Percentiles rank a stretch among this genome's conserved stretches.
Evolutionary conservation across 1,284 basidiomycete genomes (phyloP).

Genomic region (Ustilago tritici): DNA sequence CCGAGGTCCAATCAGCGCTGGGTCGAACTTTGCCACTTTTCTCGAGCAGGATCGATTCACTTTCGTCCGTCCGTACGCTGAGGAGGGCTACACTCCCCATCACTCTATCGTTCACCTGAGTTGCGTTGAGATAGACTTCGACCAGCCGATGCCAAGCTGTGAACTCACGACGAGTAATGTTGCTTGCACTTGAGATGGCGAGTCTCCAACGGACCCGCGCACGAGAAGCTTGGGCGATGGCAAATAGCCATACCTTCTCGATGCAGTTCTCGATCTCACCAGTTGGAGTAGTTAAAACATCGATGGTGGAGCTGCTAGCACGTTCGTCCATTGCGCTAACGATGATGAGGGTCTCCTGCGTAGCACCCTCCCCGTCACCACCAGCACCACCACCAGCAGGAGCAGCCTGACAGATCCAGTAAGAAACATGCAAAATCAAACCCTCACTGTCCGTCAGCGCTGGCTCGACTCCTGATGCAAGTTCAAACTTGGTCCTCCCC

Average conservation of each 20-base stretch:
- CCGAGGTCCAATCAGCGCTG: conserved; percentile 12
- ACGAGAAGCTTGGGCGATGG: conserved; percentile 34
- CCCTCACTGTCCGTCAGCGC: conserved; percentile 27
- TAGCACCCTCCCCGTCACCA: background rate
- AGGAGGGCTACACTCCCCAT: conserved; percentile 25
- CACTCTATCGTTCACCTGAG: conserved; percentile 2
- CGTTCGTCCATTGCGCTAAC: conserved; percentile 55
- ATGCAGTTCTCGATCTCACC: conserved; percentile 32
- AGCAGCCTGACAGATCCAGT: conserved; percentile 19
- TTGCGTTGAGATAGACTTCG: conserved; percentile 9
- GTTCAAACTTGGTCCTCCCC: conserved; percentile 15
- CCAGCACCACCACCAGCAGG: background rate
- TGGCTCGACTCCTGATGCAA: conserved; percentile 27
- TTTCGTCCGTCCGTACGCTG: conserved; percentile 34
- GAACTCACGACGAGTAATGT: conserved; percentile 31
- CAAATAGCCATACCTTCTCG: conserved; percentile 46
- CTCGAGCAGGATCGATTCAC: conserved; percentile 20
- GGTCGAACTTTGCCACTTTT: conserved; percentile 8
- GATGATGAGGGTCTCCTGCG: conserved; percentile 25
- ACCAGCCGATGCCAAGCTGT: conserved; percentile 31
- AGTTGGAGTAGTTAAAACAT: conserved; percentile 11
- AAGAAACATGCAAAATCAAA: conserved; percentile 49
- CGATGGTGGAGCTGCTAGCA: conserved; percentile 30
- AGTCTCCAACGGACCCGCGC: conserved; percentile 49
- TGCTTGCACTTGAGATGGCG: conserved; percentile 31